Evolutionary conservation across 805 yeast species (phyloP).

Genomic region (Pichia pseudocactophila): DNA sequence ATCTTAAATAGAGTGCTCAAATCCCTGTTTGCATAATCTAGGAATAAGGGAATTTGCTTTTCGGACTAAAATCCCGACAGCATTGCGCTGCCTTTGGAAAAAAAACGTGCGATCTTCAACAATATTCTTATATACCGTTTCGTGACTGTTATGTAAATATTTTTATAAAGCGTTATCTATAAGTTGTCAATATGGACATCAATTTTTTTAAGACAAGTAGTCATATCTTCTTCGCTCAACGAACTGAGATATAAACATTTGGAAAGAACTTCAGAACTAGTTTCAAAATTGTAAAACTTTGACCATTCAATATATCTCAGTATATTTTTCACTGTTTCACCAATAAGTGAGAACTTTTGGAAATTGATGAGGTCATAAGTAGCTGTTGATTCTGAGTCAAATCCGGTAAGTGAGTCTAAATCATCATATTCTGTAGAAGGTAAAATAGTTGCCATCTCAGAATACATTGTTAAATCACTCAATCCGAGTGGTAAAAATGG

Average conservation of each 20-base stretch:
- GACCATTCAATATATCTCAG: constrained; percentile 85
- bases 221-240: constrained; percentile 65
- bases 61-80: too few species aligned
- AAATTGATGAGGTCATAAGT: constrained; percentile 54
- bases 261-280: constrained; percentile 59
- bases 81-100: too few species aligned
- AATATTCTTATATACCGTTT: too few species aligned
- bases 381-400: constrained; percentile 13
- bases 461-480: constrained; percentile 72
- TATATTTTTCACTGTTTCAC: constrained; percentile 67
- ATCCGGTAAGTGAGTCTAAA: constrained; percentile 2
- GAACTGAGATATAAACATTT: constrained; percentile 78
- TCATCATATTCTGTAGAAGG: constrained; percentile 15
- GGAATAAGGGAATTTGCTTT: too few species aligned
- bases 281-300: constrained; percentile 46
- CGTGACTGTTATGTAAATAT: too few species aligned
- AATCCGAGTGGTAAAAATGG: constrained; percentile 86
- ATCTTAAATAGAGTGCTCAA: too few species aligned
- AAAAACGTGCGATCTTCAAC: too few species aligned
- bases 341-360: constrained; percentile 65
- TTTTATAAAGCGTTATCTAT: too few species aligned
- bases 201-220: constrained; percentile 25
- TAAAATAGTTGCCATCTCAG: constrained; percentile 47
- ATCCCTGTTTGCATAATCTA: too few species aligned
- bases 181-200: constrained; percentile 1